Base-by-base conservation (phyloP, 495 filamentous ascomycete species). In the Penicillium manginii region DNA sequence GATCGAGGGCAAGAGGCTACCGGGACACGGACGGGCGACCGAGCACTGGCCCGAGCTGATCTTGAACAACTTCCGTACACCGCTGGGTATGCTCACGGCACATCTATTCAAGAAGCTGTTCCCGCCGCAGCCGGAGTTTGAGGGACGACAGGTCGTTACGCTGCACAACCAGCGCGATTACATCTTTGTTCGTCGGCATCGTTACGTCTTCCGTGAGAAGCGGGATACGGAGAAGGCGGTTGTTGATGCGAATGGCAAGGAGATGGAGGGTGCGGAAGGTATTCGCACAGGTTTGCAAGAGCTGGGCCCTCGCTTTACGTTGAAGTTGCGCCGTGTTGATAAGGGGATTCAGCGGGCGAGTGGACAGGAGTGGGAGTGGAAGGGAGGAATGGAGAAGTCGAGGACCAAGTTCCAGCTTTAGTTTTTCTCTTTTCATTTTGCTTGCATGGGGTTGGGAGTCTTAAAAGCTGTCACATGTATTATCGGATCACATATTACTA, bases 151-250 rank as follows among this genome's bases (percentile, higher is more conserved):
- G 61, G 92, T 96, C 0, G 88, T 96, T 31, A 97, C 93, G 6
- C 67, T 97, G 46, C 93, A 97, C 70, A 97, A 96, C 63, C 93
- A 97, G 74, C 88, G 94, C 57, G 93, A 98, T 73, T 98, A 96
- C 73, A 91, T 97, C 61, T 98, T 98, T 65, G 79, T 97, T 47
- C 82, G 94, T 8, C 79, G 93, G 26, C 92, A 97, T 69, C 81
- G 94, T 29, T 98, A 98, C 66, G 82, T 96, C 2, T 97, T 98
- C 76, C 83, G 94, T 0, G 92, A 98, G 55, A 92, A 91, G 73
- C 78, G 86, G 11, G 78, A 83, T 50, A 91, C 86, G 0, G 94
- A 98, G 77, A 97, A 97, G 77, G 86, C 83, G 48, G 89, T 97
- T 6, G 84, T 88, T n/a, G 89, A 83, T 2, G 77, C 87, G 0